phyloP scores from a whole-genome alignment of 2,329 filamentous ascomycete species.

The Pseudogymnoascus sp. region DNA sequence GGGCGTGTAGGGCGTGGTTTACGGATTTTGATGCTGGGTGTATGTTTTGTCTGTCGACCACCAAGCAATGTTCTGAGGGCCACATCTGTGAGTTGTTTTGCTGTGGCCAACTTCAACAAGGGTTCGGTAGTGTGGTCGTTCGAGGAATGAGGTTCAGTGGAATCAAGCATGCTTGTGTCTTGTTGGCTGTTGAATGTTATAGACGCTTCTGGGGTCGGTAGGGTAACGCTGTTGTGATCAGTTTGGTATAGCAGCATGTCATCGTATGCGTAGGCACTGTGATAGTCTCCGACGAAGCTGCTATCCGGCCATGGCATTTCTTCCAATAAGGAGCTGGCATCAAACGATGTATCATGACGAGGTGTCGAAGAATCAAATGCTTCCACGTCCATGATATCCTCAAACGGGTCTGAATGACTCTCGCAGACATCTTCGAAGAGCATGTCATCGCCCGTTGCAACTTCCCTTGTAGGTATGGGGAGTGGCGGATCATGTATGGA shows the following conservation, averaged over 20 bases:
- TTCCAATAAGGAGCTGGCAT: not conserved
- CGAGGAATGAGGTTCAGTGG: not conserved
- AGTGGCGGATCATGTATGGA: not conserved
- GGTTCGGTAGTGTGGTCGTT: not conserved
- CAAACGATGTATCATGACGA: not conserved
- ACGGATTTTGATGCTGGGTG: slow-evolving; percentile 12
- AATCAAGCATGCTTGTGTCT: slow-evolving; percentile 2
- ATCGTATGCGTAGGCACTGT: slow-evolving; percentile 8
- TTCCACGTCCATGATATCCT: not conserved
- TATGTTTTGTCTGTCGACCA: not conserved
- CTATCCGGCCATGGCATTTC: not conserved
- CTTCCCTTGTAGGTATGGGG: not conserved
- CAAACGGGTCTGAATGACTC: not conserved
- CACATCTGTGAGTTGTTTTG: slow-evolving; percentile 10
- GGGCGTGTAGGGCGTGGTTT: slow-evolving; percentile 10
- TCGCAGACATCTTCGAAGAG: not conserved
- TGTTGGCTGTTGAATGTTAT: not conserved
- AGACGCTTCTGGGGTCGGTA: not conserved
- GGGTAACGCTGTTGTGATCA: slow-evolving; percentile 12
- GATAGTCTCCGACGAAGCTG: not conserved
- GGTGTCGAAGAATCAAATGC: not conserved
- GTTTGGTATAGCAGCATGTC: slow-evolving; percentile 16
- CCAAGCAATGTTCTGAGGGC: slow-evolving; percentile 15
- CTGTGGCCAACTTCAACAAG: not conserved
- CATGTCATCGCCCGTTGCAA: not conserved